Evolutionary conservation across 805 yeast species (phyloP).

Genomic region (Wickerhamiella hasegawae): DNA sequence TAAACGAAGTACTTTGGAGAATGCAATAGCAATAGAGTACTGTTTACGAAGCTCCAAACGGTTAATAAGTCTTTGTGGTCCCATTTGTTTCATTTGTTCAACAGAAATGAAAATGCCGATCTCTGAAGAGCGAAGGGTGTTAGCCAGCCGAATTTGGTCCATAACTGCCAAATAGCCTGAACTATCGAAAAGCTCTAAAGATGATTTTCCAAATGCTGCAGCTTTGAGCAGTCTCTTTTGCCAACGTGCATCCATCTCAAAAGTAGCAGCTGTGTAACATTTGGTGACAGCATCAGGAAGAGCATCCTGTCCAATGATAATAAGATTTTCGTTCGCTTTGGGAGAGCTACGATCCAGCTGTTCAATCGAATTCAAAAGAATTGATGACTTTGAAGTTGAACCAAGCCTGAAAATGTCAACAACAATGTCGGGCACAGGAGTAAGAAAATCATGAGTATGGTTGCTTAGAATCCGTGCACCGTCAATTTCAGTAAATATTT

Average conservation of each 20-base stretch:
- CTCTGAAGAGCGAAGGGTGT: constrained; percentile 46
- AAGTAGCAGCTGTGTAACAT: constrained; percentile 59
- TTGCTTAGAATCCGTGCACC: constrained; percentile 55
- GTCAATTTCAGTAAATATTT: constrained; percentile 40
- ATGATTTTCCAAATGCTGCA: constrained; percentile 71
- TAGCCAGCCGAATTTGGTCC: constrained; percentile 47
- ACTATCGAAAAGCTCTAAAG: constrained; percentile 37
- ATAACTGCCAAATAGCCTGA: constrained; percentile 48
- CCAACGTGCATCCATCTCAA: constrained; percentile 62
- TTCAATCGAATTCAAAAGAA: constrained; percentile 63
- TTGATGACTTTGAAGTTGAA: constrained; percentile 67
- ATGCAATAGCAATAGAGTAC: constrained; percentile 46
- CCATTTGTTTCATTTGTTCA: constrained; percentile 33
- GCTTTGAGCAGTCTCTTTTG: constrained; percentile 71
- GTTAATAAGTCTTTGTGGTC: constrained; percentile 39
- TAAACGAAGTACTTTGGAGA: constrained; percentile 34
- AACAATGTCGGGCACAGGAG: constrained; percentile 42
- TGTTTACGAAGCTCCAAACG: constrained; percentile 42
- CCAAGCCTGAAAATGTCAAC: constrained; percentile 64
- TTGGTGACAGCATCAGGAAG: constrained; percentile 46
- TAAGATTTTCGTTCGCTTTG: constrained; percentile 62
- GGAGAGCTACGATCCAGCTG: constrained; percentile 54
- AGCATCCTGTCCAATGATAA: constrained; percentile 32
- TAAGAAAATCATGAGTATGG: constrained; percentile 41
- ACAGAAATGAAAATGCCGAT: constrained; percentile 57